Evolutionary conservation across 805 yeast species (phyloP).

Genomic region (Millerozyma acaciae): DNA sequence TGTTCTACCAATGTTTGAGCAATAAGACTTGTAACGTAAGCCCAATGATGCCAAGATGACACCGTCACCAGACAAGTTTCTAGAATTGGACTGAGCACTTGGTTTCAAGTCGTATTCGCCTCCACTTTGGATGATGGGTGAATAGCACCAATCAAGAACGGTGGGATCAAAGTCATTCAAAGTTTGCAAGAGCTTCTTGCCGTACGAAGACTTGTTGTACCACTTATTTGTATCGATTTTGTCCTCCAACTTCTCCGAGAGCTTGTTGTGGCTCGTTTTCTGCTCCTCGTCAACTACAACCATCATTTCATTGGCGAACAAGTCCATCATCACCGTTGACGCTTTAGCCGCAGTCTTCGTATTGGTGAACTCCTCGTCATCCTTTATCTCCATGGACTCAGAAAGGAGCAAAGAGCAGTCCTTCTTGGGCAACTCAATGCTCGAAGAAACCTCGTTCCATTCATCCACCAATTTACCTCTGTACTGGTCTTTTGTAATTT

Average conservation of each 20-base stretch:
- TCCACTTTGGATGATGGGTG: slow-evolving; percentile 88
- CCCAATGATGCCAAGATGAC: slow-evolving; percentile 83
- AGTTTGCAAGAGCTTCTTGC: slow-evolving; percentile 51
- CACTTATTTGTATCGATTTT: slow-evolving; percentile 74
- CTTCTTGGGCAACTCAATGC: slow-evolving; percentile 37
- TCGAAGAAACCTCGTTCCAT: slow-evolving; percentile 52
- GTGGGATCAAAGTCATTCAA: slow-evolving; percentile 63
- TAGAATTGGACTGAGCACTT: slow-evolving; percentile 70
- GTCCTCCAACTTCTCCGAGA: slow-evolving; percentile 73
- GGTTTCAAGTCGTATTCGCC: slow-evolving; percentile 80
- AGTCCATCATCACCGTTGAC: slow-evolving; percentile 73
- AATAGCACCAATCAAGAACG: slow-evolving; percentile 87
- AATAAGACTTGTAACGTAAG: slow-evolving; percentile 80
- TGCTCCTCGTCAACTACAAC: slow-evolving; percentile 81
- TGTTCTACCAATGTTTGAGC: slow-evolving; percentile 84
- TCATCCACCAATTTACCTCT: slow-evolving; percentile 82
- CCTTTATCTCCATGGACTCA: slow-evolving; percentile 65
- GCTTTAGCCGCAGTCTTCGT: slow-evolving; percentile 71
- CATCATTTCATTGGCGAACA: slow-evolving; percentile 84
- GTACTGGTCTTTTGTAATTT: slow-evolving; percentile 70
- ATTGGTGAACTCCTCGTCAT: slow-evolving; percentile 66
- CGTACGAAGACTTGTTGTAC: slow-evolving; percentile 48
- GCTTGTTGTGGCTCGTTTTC: slow-evolving; percentile 64
- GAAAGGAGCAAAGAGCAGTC: slow-evolving; percentile 51
- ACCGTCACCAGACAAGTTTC: slow-evolving; percentile 61